Evolutionary conservation across 2,329 filamentous ascomycete genomes (phyloP), one percentile per base, ranked within the genome.

Genomic region (Aspergillus tanneri): DNA sequence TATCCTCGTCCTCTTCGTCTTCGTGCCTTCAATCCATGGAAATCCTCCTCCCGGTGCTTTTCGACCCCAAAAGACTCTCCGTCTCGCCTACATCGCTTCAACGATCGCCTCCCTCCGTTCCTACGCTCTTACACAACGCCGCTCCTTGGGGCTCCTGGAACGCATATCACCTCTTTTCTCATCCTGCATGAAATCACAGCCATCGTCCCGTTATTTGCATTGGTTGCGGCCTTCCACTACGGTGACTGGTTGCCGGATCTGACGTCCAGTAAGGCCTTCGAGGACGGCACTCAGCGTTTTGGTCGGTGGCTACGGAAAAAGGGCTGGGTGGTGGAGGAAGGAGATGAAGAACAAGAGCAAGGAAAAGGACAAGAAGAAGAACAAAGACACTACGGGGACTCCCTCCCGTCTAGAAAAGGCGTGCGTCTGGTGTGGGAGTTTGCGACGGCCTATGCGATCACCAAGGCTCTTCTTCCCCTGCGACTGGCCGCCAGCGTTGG

Each of bases 121-220:
- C 77, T 95, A 10, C 86, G 82, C 48, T 78, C 75, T 43, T 88
- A 90, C 72, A 85, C 88, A 0, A 70, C 74, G 1, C 82, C 83
- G 0, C 81, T 99, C 3, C 82, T 85, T 48, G 77, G 80, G 46
- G 90, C 90, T 1, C 93, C 93, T 0, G 70, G 90, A 36, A 88
- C 88, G 1, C 90, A 96, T 71, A 77, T 95, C 34, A 82, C 86
- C 1, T 85, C 92, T 0, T 99, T 99, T 68, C 76, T 97, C 9
- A 75, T 96, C 30, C 79, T 99, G 0, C 93, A 99, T 74, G 93
- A 99, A 70, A 67, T 96, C 36, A 97, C 93, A 0, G 92, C 93
- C 8, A 73, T 96, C 9, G 69, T 92, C 1, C 92, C 92, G 0
- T 72, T 97, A 0, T 67, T 95, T 30, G 85, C 81, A 0, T 78